These are phyloP conservation scores for Penicillium sp. DNA, from an alignment of 2,329 filamentous ascomycete genomes.

Conservation along the genomic window DNA sequence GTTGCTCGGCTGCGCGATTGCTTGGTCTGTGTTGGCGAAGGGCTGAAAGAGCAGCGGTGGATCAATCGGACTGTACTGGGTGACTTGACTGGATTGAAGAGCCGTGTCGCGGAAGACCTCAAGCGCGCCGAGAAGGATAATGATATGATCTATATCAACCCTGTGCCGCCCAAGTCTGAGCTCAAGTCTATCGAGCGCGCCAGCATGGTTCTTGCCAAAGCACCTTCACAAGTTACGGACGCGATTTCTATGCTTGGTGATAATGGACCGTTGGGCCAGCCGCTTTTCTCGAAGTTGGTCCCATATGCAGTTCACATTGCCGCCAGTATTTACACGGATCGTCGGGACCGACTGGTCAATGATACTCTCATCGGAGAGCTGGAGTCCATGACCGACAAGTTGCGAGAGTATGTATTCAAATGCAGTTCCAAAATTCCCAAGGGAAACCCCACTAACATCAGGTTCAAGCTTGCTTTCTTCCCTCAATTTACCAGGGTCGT, in stretches of 20 bases:
- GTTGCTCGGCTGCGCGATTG: slow-evolving; percentile 82
- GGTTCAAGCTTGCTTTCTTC: slow-evolving; percentile 63
- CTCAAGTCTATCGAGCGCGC: slow-evolving; percentile 82
- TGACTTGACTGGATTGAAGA: slow-evolving; percentile 81
- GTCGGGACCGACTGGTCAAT: slow-evolving; percentile 85
- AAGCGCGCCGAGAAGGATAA: slow-evolving; percentile 96
- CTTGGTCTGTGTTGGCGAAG: slow-evolving; percentile 78
- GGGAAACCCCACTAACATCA: slow-evolving; percentile 11
- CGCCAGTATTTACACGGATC: slow-evolving; percentile 90
- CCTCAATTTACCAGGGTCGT: slow-evolving; percentile 82
- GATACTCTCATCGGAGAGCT: slow-evolving; percentile 82
- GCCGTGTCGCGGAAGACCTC: slow-evolving; percentile 77
- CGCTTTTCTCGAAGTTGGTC: slow-evolving; percentile 86
- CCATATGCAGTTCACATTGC: slow-evolving; percentile 95
- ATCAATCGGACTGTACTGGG: slow-evolving; percentile 78
- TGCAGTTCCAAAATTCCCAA: too few species aligned
- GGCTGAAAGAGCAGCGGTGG: slow-evolving; percentile 78
- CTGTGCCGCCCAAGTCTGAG: slow-evolving; percentile 84
- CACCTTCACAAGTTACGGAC: slow-evolving; percentile 78
- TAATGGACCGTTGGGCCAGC: slow-evolving; percentile 74
- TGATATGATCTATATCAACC: slow-evolving; percentile 84
- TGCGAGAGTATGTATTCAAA: slow-evolving; percentile 62
- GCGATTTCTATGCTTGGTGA: slow-evolving; percentile 80
- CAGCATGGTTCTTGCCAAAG: slow-evolving; percentile 77
- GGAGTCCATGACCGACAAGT: slow-evolving; percentile 73